Evolutionary conservation across 305 asterid species (phyloP).

Genomic region (Plantago lanceolata): DNA sequence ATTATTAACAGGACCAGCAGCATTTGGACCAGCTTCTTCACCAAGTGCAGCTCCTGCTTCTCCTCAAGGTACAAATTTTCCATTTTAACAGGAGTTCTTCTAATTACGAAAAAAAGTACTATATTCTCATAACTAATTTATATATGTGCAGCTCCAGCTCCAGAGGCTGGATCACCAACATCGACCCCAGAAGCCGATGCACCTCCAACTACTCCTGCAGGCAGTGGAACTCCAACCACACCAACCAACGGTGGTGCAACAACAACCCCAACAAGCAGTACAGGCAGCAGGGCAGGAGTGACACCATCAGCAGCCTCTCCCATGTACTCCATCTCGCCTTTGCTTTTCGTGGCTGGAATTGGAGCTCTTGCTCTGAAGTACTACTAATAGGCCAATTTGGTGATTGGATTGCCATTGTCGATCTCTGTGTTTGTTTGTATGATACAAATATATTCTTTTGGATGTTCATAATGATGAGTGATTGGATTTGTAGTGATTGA

Average conservation of each 20-base stretch:
- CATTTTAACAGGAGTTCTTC: background rate
- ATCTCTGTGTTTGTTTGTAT: conserved; percentile 13
- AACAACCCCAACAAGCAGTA: conserved; percentile 35
- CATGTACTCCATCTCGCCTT: conserved; percentile 27
- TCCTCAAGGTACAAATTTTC: conserved; percentile 19
- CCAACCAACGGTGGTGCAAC: conserved; percentile 37
- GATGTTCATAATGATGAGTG: conserved; percentile 24
- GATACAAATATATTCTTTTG: conserved; percentile 31
- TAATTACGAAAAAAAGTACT: background rate
- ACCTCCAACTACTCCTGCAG: conserved; percentile 21
- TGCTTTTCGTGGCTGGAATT: conserved; percentile 33
- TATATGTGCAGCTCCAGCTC: conserved; percentile 35
- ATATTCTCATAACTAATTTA: background rate
- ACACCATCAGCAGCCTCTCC: conserved; percentile 60
- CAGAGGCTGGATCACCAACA: conserved; percentile 42
- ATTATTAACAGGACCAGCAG: conserved; percentile 16
- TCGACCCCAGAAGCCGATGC: conserved; percentile 47
- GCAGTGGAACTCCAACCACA: conserved; percentile 37
- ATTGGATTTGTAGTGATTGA: conserved; percentile 25
- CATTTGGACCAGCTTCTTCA: conserved; percentile 28
- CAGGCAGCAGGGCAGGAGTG: conserved; percentile 51
- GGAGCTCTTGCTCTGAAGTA: conserved; percentile 39
- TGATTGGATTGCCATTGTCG: background rate
- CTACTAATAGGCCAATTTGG: conserved; percentile 21
- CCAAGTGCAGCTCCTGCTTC: conserved; percentile 36